Conservation (phyloP, 345 rosid species). For the Populus nigra region DNA sequence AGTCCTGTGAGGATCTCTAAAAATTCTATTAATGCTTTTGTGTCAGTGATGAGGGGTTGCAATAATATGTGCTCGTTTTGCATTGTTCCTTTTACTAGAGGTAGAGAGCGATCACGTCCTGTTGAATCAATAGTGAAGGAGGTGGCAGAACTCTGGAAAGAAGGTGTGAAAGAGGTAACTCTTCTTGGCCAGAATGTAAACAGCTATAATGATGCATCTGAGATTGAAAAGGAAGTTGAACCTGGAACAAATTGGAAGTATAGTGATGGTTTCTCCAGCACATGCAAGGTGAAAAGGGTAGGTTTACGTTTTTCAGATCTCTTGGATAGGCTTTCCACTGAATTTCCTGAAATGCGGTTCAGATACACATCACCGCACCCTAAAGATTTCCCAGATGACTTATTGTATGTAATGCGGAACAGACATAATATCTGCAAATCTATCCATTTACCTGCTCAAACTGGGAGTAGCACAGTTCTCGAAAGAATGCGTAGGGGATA, state of each 20-base stretch:
- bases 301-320: conserved; percentile 92
- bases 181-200: conserved; percentile 94
- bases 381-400: conserved; percentile 86
- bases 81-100: conserved; percentile 94
- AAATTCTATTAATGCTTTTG: conserved; percentile 71
- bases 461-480: conserved; percentile 68
- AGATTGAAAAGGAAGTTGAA: conserved; percentile 53
- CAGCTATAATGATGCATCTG: conserved; percentile 79
- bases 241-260: conserved; percentile 65
- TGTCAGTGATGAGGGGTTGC: conserved; percentile 93
- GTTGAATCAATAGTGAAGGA: conserved; percentile 85
- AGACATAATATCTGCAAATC: conserved; percentile 73
- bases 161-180: conserved; percentile 88
- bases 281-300: conserved; percentile 66
- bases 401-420: conserved; percentile 73
- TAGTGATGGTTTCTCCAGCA: conserved; percentile 88
- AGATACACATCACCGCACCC: conserved; percentile 97
- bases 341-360: conserved; percentile 94
- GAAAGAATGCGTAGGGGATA: conserved; percentile 86
- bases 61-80: conserved; percentile 97
- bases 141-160: conserved; percentile 77
- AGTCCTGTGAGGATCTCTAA: conserved; percentile 69
- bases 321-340: conserved; percentile 69
- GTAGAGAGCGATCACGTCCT: conserved; percentile 86
- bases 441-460: conserved; percentile 93